Evolutionary conservation across 805 yeast species (phyloP).

Genomic region (Starmera quercuum): DNA sequence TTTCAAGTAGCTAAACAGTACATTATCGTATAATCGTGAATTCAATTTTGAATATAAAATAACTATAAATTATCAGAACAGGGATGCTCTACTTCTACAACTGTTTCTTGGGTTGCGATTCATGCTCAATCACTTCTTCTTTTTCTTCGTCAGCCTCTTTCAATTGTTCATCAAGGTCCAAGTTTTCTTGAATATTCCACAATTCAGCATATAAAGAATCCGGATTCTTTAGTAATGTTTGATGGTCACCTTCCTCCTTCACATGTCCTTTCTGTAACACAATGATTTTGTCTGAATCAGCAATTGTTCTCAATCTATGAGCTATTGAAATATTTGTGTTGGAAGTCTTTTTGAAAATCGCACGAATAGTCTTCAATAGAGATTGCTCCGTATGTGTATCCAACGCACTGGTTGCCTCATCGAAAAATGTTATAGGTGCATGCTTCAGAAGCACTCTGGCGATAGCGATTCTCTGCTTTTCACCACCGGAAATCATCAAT

Average conservation of each 20-base stretch:
- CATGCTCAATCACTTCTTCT: not conserved
- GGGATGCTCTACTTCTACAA: too few species aligned
- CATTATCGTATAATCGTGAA: too few species aligned
- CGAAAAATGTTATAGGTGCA: conserved; percentile 88
- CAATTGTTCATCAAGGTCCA: conserved; percentile 40
- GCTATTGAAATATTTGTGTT: conserved; percentile 89
- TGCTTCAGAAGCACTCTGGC: conserved; percentile 82
- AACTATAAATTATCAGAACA: too few species aligned
- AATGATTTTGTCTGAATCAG: conserved; percentile 89
- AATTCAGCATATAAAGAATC: conserved; percentile 67
- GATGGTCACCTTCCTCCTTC: conserved; percentile 83
- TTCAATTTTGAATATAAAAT: too few species aligned
- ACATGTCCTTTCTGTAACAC: conserved; percentile 76
- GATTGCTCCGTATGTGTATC: conserved; percentile 96
- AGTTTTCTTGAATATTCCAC: conserved; percentile 89
- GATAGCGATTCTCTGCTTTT: conserved; percentile 90
- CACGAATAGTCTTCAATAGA: conserved; percentile 63
- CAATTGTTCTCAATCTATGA: conserved; percentile 86
- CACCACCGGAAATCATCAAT: conserved; percentile 99
- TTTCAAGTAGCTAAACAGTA: too few species aligned
- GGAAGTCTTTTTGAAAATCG: conserved; percentile 46
- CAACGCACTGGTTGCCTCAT: conserved; percentile 93
- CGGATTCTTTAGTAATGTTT: conserved; percentile 42
- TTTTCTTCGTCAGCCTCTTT: conserved; percentile 18
- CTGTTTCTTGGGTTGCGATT: not conserved